These are phyloP conservation scores for Colletotrichum caudatum DNA, from an alignment of 2,329 filamentous ascomycete species.

Conservation along the genomic window DNA sequence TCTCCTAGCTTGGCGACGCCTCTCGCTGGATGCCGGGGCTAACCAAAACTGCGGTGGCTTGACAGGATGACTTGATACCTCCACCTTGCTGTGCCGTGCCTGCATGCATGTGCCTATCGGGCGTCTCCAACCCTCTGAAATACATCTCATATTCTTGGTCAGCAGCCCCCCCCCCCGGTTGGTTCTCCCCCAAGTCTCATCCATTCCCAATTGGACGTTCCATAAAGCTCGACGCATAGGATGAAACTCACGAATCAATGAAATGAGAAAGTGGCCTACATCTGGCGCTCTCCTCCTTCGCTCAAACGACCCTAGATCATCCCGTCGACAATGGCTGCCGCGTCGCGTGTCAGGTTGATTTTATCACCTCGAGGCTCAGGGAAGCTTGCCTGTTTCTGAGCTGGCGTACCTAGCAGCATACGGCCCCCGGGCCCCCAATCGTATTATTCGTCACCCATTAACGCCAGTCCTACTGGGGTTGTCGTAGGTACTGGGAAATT, in stretches of 20 bases:
- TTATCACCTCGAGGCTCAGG: not conserved
- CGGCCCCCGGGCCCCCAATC: not conserved
- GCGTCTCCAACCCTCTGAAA: slow-evolving; percentile 8
- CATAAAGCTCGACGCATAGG: not conserved
- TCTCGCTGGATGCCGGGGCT: slow-evolving; percentile 35
- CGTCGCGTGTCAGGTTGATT: slow-evolving; percentile 38
- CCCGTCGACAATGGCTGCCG: slow-evolving; percentile 20
- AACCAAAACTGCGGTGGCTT: slow-evolving; percentile 30
- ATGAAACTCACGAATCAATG: slow-evolving; percentile 23
- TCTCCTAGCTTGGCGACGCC: slow-evolving; percentile 33
- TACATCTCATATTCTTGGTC: slow-evolving; percentile 16
- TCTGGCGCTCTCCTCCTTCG: slow-evolving; percentile 4
- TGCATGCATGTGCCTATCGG: not conserved
- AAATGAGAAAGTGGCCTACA: slow-evolving; percentile 11
- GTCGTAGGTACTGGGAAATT: slow-evolving; percentile 32
- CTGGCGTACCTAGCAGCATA: not conserved
- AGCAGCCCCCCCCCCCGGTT: not conserved
- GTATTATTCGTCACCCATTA: not conserved
- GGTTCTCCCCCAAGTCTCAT: not conserved
- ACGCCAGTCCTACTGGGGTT: slow-evolving; percentile 23
- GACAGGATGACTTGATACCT: slow-evolving; percentile 21
- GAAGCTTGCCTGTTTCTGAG: not conserved
- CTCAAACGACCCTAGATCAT: not conserved
- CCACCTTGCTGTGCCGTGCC: slow-evolving; percentile 3
- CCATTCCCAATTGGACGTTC: not conserved